These are phyloP conservation scores for Lolium multiflorum DNA, from an alignment of 176 grass and related monocot species.

Conservation along the genomic window DNA sequence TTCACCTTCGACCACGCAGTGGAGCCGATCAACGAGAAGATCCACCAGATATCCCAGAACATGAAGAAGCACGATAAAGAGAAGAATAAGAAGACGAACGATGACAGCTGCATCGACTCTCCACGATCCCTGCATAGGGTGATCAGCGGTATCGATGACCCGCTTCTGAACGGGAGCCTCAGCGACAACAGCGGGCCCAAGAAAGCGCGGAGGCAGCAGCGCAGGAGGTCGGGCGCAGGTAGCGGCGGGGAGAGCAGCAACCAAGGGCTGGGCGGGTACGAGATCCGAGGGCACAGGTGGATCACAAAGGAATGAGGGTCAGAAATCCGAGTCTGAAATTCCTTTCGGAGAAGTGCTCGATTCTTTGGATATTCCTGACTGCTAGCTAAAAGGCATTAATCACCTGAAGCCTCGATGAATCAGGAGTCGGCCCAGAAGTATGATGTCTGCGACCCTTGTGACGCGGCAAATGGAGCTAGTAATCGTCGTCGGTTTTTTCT, in stretches of 20 bases:
- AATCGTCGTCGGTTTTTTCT: background rate
- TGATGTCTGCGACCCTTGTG: background rate
- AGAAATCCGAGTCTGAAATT: background rate
- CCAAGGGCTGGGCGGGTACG: slow-evolving; percentile 58
- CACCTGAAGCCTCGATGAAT: background rate
- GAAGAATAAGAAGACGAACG: slow-evolving; percentile 61
- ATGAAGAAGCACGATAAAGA: slow-evolving; percentile 76
- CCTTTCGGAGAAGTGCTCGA: background rate
- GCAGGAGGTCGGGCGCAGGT: slow-evolving; percentile 57
- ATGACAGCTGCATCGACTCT: slow-evolving; percentile 76
- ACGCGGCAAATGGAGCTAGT: background rate
- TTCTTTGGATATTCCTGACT: background rate
- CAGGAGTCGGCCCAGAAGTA: background rate
- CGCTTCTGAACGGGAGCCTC: slow-evolving; percentile 74
- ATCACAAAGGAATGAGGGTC: slow-evolving; percentile 66
- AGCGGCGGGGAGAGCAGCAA: slow-evolving; percentile 77
- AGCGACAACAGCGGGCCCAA: slow-evolving; percentile 69
- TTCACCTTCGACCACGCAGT: slow-evolving; percentile 90
- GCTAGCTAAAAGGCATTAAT: background rate
- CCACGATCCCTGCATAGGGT: slow-evolving; percentile 53
- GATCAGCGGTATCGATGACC: slow-evolving; percentile 88
- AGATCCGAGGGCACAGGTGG: slow-evolving; percentile 74
- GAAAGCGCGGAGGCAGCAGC: slow-evolving; percentile 60
- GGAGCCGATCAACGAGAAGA: slow-evolving; percentile 81
- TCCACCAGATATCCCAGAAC: slow-evolving; percentile 88